These are phyloP conservation scores for Debaryomyces prosopidis DNA, from an alignment of 805 yeast species.

Conservation along the genomic window DNA sequence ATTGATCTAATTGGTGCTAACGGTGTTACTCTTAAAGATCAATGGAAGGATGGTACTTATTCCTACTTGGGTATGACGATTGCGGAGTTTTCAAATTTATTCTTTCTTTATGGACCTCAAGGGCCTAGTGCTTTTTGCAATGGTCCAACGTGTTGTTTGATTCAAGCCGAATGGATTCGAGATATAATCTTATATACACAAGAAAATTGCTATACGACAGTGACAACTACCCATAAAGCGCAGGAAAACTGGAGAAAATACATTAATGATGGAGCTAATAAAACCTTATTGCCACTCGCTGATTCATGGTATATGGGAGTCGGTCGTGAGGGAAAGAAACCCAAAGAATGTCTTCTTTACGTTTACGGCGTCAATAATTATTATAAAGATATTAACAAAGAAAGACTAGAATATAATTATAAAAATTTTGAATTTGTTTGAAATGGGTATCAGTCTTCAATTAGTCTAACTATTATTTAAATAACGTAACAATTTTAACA, in stretches of 20 bases:
- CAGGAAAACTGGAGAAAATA: conserved; percentile 15
- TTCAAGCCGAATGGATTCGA: conserved; percentile 20
- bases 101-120: conserved; percentile 29
- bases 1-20: conserved; percentile 1
- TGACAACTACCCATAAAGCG: conserved; percentile 17
- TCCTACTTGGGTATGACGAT: conserved; percentile 23
- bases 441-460: no score
- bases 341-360: not conserved
- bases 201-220: conserved; percentile 6
- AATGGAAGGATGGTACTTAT: conserved; percentile 20
- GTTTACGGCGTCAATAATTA: not conserved
- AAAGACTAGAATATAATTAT: not conserved
- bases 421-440: no score
- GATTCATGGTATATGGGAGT: conserved; percentile 30
- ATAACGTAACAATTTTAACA: no score
- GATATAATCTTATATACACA: conserved; percentile 9
- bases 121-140: conserved; percentile 29
- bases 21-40: conserved; percentile 11
- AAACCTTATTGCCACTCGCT: conserved; percentile 19
- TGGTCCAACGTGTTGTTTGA: conserved; percentile 25
- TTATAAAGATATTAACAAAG: not conserved
- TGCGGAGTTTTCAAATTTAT: conserved; percentile 26
- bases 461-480: no score
- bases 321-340: conserved; percentile 7
- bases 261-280: conserved; percentile 15